These are phyloP conservation scores for Cladosporium cucumerinum DNA, from an alignment of 2,329 filamentous ascomycete genomes.

Conservation along the genomic window DNA sequence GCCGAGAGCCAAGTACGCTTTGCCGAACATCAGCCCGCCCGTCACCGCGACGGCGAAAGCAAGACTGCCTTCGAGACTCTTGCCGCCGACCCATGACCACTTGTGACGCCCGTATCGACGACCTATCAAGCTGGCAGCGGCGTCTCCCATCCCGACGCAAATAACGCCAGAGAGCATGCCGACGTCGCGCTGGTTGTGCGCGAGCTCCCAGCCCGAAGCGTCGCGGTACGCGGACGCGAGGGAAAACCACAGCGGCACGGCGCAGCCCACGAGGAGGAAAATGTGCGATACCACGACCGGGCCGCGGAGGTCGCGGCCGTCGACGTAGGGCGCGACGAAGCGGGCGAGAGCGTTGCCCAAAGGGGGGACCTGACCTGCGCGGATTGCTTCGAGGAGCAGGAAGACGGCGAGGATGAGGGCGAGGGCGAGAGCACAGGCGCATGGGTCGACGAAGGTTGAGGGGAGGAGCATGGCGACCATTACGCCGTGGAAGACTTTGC, in stretches of 20 bases:
- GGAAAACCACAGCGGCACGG: conserved; percentile 88
- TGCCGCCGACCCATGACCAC: conserved; percentile 96
- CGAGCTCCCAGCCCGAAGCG: conserved; percentile 67
- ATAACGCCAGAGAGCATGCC: conserved; percentile 91
- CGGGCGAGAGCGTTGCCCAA: conserved; percentile 78
- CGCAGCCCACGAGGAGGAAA: conserved; percentile 90
- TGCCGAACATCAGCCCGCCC: conserved; percentile 65
- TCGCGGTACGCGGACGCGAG: conserved; percentile 65
- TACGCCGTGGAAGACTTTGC: conserved; percentile 97
- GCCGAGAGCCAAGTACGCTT: conserved; percentile 71
- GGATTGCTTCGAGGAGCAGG: conserved; percentile 80
- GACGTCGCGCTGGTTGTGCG: conserved; percentile 58
- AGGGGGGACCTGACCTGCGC: conserved; percentile 87
- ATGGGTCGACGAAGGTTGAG: conserved; percentile 79
- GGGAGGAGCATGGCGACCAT: conserved; percentile 96
- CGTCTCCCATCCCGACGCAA: conserved; percentile 93
- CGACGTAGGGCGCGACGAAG: conserved; percentile 90
- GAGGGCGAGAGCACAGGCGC: conserved; percentile 78
- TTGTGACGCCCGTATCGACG: conserved; percentile 80
- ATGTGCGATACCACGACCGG: conserved; percentile 96
- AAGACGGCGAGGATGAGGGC: conserved; percentile 77
- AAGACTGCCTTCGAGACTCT: conserved; percentile 81
- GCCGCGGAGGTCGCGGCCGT: conserved; percentile 86
- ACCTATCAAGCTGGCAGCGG: conserved; percentile 85
- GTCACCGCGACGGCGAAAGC: conserved; percentile 83